Conservation (phyloP, 345 rosid species). For the Populus tremula region DNA sequence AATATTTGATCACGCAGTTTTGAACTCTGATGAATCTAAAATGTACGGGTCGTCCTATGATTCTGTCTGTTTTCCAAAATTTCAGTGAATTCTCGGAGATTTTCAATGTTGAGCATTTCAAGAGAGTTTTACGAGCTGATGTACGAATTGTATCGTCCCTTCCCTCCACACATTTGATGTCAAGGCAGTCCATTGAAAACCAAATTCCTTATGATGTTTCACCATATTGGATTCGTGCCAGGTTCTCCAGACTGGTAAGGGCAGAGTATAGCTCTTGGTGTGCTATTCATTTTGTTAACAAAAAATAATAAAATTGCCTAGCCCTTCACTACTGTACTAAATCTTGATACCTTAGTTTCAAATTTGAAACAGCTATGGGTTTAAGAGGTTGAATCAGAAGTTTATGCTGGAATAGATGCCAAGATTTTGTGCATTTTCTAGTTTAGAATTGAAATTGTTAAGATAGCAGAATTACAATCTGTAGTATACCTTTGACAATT, state of each 20-base stretch:
- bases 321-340: neutral
- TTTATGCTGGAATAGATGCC: neutral
- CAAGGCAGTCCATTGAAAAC: constrained; percentile 49
- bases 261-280: neutral
- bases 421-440: neutral
- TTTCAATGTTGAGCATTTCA: constrained; percentile 65
- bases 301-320: neutral
- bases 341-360: neutral
- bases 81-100: constrained; percentile 67
- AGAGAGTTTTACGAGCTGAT: constrained; percentile 53
- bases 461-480: neutral
- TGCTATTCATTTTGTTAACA: neutral
- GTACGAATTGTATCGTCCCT: constrained; percentile 64
- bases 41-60: neutral
- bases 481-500: neutral
- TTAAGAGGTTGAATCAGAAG: neutral
- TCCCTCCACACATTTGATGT: constrained; percentile 64
- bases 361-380: no score
- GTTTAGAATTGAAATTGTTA: neutral
- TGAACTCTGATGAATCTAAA: neutral
- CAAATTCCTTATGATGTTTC: constrained; percentile 59
- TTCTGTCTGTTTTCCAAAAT: neutral
- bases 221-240: constrained; percentile 70
- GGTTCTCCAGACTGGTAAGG: constrained; percentile 49
- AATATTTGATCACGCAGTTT: no score